Percentiles rank a stretch among this genome's conserved stretches.
These are phyloP conservation scores for Trichoderma sp. DNA, from an alignment of 2,329 filamentous ascomycete genomes.

Conservation along the genomic window DNA sequence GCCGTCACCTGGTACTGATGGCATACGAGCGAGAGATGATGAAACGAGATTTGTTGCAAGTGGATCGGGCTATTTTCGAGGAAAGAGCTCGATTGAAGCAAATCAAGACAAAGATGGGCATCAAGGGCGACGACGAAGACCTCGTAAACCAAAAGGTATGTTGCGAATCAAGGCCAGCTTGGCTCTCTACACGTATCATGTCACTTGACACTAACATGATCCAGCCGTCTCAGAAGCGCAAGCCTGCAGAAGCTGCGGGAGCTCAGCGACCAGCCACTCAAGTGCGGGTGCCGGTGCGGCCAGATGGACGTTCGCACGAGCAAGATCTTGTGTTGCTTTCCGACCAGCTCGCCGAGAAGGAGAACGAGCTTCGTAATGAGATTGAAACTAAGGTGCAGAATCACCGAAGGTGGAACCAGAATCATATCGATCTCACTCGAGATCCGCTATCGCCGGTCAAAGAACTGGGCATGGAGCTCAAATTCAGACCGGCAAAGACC, in stretches of 20 bases:
- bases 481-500: constrained; percentile 71
- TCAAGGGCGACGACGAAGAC: constrained; percentile 92
- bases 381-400: constrained; percentile 86
- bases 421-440: constrained; percentile 84
- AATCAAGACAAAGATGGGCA: constrained; percentile 81
- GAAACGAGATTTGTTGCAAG: constrained; percentile 73
- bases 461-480: constrained; percentile 61
- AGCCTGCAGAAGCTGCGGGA: constrained; percentile 59
- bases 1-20: constrained; percentile 74
- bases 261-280: constrained; percentile 64
- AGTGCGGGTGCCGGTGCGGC: constrained; percentile 68
- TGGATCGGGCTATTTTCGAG: constrained; percentile 79
- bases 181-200: not conserved
- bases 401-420: constrained; percentile 88
- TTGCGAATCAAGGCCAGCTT: not conserved
- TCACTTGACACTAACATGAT: constrained; percentile 41
- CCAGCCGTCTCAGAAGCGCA: constrained; percentile 68
- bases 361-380: constrained; percentile 76
- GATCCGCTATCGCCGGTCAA: constrained; percentile 78
- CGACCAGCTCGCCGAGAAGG: constrained; percentile 77
- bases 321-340: constrained; percentile 76
- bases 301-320: constrained; percentile 71
- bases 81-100: constrained; percentile 81
- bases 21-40: constrained; percentile 78
- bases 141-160: constrained; percentile 88